Conservation (phyloP, 2,329 filamentous ascomycete genomes). For the Paecilomyces dactylethromorphus region DNA sequence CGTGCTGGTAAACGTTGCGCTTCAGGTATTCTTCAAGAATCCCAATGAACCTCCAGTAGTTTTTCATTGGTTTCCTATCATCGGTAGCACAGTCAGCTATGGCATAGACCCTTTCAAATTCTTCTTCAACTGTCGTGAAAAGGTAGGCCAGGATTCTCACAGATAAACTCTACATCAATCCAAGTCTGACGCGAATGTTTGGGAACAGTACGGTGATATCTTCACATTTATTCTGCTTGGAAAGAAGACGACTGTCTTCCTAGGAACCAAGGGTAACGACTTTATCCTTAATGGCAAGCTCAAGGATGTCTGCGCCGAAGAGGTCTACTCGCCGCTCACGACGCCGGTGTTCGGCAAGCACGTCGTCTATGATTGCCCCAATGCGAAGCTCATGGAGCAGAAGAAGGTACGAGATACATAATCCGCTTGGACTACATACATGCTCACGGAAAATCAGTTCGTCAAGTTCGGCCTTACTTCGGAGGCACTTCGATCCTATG, state of each 20-base stretch:
- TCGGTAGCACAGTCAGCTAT: constrained; percentile 89
- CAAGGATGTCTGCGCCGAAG: constrained; percentile 84
- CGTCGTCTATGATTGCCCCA: constrained; percentile 86
- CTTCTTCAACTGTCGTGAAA: constrained; percentile 60
- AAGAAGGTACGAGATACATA: constrained; percentile 60
- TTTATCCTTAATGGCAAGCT: constrained; percentile 91
- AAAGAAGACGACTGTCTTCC: constrained; percentile 78
- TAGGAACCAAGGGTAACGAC: constrained; percentile 78
- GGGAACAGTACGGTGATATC: constrained; percentile 68
- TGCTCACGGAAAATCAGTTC: constrained; percentile 33
- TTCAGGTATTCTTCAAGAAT: constrained; percentile 74
- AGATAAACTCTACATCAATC: neutral
- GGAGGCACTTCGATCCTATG: constrained; percentile 60
- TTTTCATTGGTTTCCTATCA: constrained; percentile 61
- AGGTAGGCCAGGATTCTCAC: constrained; percentile 49
- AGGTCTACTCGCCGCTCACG: constrained; percentile 73
- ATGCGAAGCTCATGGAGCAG: constrained; percentile 90
- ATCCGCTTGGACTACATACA: neutral
- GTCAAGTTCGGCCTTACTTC: constrained; percentile 60
- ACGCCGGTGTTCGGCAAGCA: constrained; percentile 71
- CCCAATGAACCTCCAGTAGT: constrained; percentile 67
- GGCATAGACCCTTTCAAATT: constrained; percentile 74
- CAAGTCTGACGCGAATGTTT: neutral
- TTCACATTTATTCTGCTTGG: constrained; percentile 87
- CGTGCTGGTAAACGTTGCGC: constrained; percentile 71